These are phyloP conservation scores for Entelexis sorbosivorans DNA, from an alignment of 1,139 yeast genomes.

Conservation along the genomic window DNA sequence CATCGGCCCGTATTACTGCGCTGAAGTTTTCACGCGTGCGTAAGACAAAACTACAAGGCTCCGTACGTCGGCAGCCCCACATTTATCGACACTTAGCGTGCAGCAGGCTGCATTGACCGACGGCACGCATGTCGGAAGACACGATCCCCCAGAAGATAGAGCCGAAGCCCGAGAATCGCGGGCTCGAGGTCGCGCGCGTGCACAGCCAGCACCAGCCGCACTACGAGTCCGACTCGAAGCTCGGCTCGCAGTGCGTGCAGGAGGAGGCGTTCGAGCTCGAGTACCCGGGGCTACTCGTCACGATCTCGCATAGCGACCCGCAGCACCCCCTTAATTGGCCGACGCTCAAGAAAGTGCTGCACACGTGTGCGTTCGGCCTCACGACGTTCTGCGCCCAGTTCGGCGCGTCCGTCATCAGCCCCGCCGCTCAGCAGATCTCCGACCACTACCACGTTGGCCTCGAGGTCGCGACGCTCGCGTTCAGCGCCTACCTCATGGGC, in stretches of 20 bases:
- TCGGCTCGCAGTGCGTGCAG: background rate
- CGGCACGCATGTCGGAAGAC: background rate
- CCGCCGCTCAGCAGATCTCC: constrained; percentile 22
- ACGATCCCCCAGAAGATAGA: background rate
- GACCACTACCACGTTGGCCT: constrained; percentile 34
- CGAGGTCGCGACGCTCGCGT: constrained; percentile 53
- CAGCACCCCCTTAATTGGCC: constrained; percentile 34
- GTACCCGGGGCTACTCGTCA: background rate
- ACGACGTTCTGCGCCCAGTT: constrained; percentile 39
- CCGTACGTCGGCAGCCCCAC: no score
- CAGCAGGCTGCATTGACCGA: background rate
- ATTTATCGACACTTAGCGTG: background rate
- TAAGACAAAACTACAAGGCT: no score
- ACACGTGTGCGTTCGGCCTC: constrained; percentile 36
- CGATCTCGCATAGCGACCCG: constrained; percentile 10
- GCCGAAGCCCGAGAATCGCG: background rate
- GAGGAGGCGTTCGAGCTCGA: background rate
- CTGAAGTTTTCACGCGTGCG: no score
- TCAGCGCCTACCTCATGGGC: constrained; percentile 62
- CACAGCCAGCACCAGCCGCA: constrained; percentile 2
- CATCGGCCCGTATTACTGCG: no score
- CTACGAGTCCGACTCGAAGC: background rate
- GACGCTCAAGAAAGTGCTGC: constrained; percentile 29
- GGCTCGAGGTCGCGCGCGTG: background rate
- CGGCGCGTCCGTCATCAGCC: constrained; percentile 33